A percentile compares a stretch with the other conserved stretches of the same genome.
These are phyloP conservation scores for Coemansia sp. DNA, from an alignment of 192 early-diverging fungal species.

Conservation along the genomic window DNA sequence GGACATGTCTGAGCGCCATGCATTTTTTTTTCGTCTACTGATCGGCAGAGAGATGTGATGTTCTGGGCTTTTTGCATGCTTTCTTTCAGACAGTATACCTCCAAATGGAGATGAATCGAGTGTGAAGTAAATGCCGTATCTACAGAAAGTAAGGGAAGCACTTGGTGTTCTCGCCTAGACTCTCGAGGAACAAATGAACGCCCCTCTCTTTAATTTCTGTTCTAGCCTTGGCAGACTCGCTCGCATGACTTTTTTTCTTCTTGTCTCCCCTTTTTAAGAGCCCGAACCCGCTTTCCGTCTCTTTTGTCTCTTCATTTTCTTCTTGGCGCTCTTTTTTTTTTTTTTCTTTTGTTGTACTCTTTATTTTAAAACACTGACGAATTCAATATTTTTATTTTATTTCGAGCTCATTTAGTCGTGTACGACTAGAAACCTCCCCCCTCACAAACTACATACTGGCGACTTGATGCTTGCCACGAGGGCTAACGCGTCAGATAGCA, in stretches of 20 bases:
- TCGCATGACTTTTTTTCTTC: background rate
- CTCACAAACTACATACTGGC: background rate
- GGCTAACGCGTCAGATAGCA: background rate
- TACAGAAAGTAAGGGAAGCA: background rate
- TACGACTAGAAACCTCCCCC: background rate
- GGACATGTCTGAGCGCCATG: background rate
- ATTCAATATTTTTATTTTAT: background rate
- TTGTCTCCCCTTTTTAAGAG: background rate
- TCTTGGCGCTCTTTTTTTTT: constrained; percentile 7
- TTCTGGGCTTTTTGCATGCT: background rate
- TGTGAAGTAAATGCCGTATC: background rate
- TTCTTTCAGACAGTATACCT: background rate
- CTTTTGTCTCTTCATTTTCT: background rate
- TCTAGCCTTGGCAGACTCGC: background rate
- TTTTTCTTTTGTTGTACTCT: background rate
- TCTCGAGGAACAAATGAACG: too few relatives aligned
- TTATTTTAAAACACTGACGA: background rate
- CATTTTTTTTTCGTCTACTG: background rate
- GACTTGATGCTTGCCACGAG: background rate
- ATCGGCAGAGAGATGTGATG: background rate
- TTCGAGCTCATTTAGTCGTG: background rate
- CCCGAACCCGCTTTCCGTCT: background rate
- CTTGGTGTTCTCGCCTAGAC: too few relatives aligned
- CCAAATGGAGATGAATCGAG: background rate
- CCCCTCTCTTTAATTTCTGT: background rate